Percentiles rank a stretch among this genome's conserved stretches.
Evolutionary conservation across 148 eudicot species (phyloP).

Genomic region (Amaranthus hypochondriacus): DNA sequence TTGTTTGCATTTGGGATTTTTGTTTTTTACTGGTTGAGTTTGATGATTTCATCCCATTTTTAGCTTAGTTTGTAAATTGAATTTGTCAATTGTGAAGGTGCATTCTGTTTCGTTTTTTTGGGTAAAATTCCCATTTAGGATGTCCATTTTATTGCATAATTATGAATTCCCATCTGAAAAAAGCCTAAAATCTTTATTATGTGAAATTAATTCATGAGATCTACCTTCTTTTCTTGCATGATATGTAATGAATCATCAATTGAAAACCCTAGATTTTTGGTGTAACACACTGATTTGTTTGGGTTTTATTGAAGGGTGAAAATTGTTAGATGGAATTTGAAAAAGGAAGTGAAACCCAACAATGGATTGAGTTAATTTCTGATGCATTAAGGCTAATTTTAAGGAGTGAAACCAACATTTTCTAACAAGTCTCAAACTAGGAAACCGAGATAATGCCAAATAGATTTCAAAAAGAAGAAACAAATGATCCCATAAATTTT

Average conservation of each 20-base stretch:
- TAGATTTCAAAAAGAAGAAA: no score
- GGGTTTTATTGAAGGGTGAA: constrained; percentile 14
- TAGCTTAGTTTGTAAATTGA: not conserved
- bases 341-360: constrained; percentile 33
- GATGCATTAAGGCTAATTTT: constrained; percentile 68
- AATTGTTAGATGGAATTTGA: constrained; percentile 40
- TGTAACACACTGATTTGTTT: not conserved
- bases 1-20: constrained; percentile 8
- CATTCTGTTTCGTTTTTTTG: no score
- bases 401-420: constrained; percentile 6
- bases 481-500: constrained; percentile 5
- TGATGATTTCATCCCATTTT: not conserved
- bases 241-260: no score
- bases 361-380: constrained; percentile 68
- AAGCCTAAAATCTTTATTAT: not conserved
- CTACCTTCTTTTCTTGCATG: not conserved
- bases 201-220: not conserved
- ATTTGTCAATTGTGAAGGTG: not conserved
- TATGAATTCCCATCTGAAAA: not conserved
- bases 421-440: no score
- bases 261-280: not conserved
- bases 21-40: not conserved
- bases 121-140: not conserved
- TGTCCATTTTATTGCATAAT: not conserved
- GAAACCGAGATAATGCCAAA: no score